Conservation (phyloP, 768 basidiomycete genomes). For the Trametes meyenii region DNA sequence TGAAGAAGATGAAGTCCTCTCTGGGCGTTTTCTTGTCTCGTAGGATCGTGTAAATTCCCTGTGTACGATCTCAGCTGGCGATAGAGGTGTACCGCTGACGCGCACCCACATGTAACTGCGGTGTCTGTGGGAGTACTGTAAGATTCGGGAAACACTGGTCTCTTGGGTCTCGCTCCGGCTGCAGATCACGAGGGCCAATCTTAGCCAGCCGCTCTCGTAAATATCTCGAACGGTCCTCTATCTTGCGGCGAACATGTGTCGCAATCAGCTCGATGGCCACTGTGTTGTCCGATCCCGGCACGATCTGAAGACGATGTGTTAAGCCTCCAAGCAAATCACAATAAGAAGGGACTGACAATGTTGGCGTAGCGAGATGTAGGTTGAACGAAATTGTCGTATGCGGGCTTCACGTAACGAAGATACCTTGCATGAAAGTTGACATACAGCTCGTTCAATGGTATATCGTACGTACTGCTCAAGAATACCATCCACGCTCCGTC, state of each 20-base stretch:
- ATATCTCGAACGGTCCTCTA: conserved; percentile 74
- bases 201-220: conserved; percentile 76
- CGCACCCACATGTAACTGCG: conserved; percentile 71
- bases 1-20: conserved; percentile 93
- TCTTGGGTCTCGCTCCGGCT: conserved; percentile 22
- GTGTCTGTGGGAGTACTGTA: conserved; percentile 73
- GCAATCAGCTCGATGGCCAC: conserved; percentile 94
- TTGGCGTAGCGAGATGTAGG: conserved; percentile 89
- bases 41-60: conserved; percentile 91
- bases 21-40: conserved; percentile 69
- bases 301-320: conserved; percentile 61
- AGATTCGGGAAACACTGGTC: conserved; percentile 56
- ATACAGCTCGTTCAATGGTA: neutral
- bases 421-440: conserved; percentile 52
- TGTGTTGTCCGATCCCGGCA: conserved; percentile 89
- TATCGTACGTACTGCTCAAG: conserved; percentile 71
- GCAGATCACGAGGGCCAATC: conserved; percentile 26
- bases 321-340: neutral
- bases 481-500: conserved; percentile 82
- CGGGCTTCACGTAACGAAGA: conserved; percentile 92
- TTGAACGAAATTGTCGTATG: conserved; percentile 91
- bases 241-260: conserved; percentile 84
- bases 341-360: conserved; percentile 53
- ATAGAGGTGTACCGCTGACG: neutral
- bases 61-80: neutral